Base-by-base conservation (phyloP, 352 stramenopile species). In the Halophytophthora batemanensis region DNA sequence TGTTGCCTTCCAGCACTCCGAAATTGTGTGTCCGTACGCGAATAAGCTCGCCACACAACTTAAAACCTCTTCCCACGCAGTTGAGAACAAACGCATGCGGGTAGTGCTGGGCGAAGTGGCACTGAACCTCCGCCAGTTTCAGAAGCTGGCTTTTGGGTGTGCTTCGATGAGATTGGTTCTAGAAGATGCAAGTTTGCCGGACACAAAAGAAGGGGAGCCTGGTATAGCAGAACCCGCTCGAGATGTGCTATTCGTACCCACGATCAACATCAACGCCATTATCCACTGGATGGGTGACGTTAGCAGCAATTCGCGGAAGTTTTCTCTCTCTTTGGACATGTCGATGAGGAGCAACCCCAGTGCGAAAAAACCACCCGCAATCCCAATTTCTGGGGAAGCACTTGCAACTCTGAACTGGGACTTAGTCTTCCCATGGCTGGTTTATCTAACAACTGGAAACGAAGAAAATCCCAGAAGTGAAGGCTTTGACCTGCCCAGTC, bases 401-500 rank as follows among this genome's bases (percentile, higher is more conserved):
- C 59, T 91, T 4, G 11, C 87, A 1, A 58, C 65, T 18, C 50
- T 89, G 18, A 82, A 87, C 33, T 91, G 80, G 80, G 80, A 91
- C 38, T 81, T 73, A 46, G 64, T 89, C 13, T 85, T 84, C 43
- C 80, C 80, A 2, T 69, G 82, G 21, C 53, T 91, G 0, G 68
- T 87, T 2, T 71, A 63, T 40, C 58, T 87, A 25, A 33, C 64
- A 13, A 82, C 74, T 0, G 64, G 78, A 19, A 68, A 83, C 6
- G 58, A 69, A 14, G 48, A 64, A 8, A 45, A 35, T 21, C 25
- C 5, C 12, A 11, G 21, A 25, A 17, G 50, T 18, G 35, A 59
- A 2, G 42, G 44, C 5, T 34, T 33, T 0, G 15, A 23, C 17
- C 40, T 45, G 17, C 15, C 43, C 3, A 38, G 33, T 35, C 17